Evolutionary conservation across 805 yeast species (phyloP), one percentile per base, ranked within the genome.

Genomic region (Yarrowia sp.): DNA sequence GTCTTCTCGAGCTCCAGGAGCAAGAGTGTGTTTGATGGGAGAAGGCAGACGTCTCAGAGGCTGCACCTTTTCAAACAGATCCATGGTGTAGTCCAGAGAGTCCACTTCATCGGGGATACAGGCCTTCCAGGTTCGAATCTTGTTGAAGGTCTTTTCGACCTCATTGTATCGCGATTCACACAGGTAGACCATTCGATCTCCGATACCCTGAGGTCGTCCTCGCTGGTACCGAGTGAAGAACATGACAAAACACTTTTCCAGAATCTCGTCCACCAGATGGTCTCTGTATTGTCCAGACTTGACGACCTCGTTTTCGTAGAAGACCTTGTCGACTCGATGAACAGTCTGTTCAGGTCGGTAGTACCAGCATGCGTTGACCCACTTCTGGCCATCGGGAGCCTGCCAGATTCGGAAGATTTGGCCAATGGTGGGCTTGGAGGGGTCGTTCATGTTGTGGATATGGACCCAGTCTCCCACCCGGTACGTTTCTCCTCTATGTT

Each of bases 71-170:
- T 93, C 98, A 73, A 91, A 94, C 67, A 79, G 73, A 56, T 77
- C 80, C 82, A 80, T 80, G 17, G 78, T 77, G 69, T 80, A 80
- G 70, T 80, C 83, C 3, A 73, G 70, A 71, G 90, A 92, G 73
- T 98, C 86, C 58, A 94, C 90, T 77, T 94, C 98, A 78, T 95
- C 98, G 0, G 99, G 99, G 72, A 95, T 83, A 81, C 98, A 95
- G 8, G 98, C 98, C 78, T 92, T 94, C 99, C 99, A 95, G 2
- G 99, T 94, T 75, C 98, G 85, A 74, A 95, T 95, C 76, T 94
- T 90, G 79, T 94, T 95, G 82, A 95, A 95, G 36, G 88, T 88
- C 77, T 91, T 91, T 73, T 91, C 97, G 67, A 86, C 83, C 76
- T 94, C 98, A 76, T 94, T 94, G 79, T 93, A 95, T 74, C 99